These are phyloP conservation scores for Coemansia sp. DNA, from an alignment of 192 early-diverging fungal species.

Conservation along the genomic window DNA sequence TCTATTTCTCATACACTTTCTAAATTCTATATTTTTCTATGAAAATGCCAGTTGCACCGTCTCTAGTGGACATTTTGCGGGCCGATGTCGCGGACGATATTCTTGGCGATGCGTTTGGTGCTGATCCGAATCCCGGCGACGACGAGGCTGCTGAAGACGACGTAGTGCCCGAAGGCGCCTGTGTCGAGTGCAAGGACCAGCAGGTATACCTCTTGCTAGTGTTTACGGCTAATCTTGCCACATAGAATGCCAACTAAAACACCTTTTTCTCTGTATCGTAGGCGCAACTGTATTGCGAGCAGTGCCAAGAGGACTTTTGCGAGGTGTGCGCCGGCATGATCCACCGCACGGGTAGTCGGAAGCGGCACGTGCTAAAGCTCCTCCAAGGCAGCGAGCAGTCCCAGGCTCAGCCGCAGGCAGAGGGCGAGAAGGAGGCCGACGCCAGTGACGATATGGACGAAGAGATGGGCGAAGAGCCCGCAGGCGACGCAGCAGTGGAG, in stretches of 20 bases:
- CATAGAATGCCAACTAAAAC: not conserved
- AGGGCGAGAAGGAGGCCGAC: not conserved
- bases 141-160: constrained; percentile 14
- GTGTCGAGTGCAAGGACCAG: constrained; percentile 88
- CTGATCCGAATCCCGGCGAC: not conserved
- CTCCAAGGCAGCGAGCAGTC: constrained; percentile 18
- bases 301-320: constrained; percentile 87
- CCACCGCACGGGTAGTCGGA: constrained; percentile 74
- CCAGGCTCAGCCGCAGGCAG: constrained; percentile 9
- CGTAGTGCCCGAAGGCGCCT: constrained; percentile 67
- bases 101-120: constrained; percentile 13
- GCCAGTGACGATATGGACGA: constrained; percentile 1
- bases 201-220: constrained; percentile 25
- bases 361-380: constrained; percentile 54
- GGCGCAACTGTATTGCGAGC: constrained; percentile 63
- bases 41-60: constrained; percentile 43
- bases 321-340: constrained; percentile 87
- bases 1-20: not conserved
- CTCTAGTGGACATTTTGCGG: constrained; percentile 43
- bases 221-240: not conserved
- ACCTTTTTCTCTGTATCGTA: constrained; percentile 2
- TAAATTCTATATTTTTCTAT: not conserved
- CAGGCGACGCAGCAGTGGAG: constrained; percentile 9
- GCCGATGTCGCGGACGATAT: constrained; percentile 30
- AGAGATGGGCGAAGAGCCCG: not conserved